Evolutionary conservation across 169 alveolate species (phyloP), one percentile per base, ranked within the genome.

Genomic region (Ichthyophthirius multifiliis): DNA sequence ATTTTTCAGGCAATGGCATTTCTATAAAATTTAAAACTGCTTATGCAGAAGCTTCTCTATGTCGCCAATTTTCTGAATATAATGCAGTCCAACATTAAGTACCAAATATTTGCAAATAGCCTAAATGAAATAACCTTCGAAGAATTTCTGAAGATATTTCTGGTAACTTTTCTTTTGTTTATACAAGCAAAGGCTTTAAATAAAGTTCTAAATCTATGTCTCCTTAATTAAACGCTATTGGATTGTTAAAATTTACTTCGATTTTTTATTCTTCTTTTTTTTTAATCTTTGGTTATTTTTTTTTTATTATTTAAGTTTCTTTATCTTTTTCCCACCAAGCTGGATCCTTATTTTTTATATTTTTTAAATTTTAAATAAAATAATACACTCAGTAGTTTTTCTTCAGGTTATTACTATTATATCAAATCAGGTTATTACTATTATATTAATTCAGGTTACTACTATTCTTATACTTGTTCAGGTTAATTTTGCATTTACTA

Each of bases 131-230:
- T 12, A 89, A 86, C 67, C 95, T 88, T 80, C 90, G 80, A 63
- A 91, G 76, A 62, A 83, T 85, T 80, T 91, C 92, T 41, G 85
- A 67, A 27, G 85, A 89, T 30, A 89, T 79, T 64, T 83, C 84
- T 35, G 76, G 37, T 39, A 89, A 45, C 43, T 83, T 84, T 27
- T 93, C 94, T 41, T 96, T 95, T 18, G 96, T 95, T 73, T 80
- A 43, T 44, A 71, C 75, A 1, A 93, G 86, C 35, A 87, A 31
- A 10, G 96, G 96, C 18, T 86, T 89, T 18, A 94, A 87, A 45
- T 83, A 94, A 15, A 94, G 93, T 75, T 94, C 97, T 48, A 94
- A 77, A 83, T 94, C 97, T 16, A 83, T 86, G 83, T 94, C 97
- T 35, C 97, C 97, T 81, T 93, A 94, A 83, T 93, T 90, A 77